Conservation (phyloP, 805 yeast genomes). For the Barnettozyma wickerhamii region DNA sequence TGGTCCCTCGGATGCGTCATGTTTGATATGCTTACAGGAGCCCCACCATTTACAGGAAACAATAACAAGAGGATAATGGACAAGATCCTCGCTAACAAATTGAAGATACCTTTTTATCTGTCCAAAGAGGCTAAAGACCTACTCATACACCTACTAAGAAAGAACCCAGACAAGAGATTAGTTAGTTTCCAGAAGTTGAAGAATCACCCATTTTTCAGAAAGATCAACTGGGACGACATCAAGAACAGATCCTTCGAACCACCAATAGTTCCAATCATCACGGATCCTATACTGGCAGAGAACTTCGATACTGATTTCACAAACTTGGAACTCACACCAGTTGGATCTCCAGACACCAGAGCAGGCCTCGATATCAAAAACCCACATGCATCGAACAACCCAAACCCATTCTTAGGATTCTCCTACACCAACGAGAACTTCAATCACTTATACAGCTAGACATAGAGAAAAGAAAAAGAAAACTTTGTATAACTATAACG, state of each 20-base stretch:
- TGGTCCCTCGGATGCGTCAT: conserved; percentile 87
- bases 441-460: conserved; percentile 19
- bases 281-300: conserved; percentile 79
- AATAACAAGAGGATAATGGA: conserved; percentile 72
- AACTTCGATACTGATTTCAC: conserved; percentile 82
- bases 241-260: conserved; percentile 47
- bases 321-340: conserved; percentile 45
- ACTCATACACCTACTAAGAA: conserved; percentile 57
- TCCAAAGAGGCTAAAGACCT: conserved; percentile 79
- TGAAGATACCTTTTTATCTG: conserved; percentile 68
- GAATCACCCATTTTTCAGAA: conserved; percentile 71
- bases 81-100: conserved; percentile 65
- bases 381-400: background rate
- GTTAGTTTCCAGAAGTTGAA: conserved; percentile 54
- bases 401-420: conserved; percentile 38
- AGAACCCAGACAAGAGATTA: conserved; percentile 63
- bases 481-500: no score
- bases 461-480: no score
- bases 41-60: conserved; percentile 86
- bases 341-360: conserved; percentile 17
- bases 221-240: conserved; percentile 63
- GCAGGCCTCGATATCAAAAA: conserved; percentile 13
- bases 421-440: conserved; percentile 34
- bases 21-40: conserved; percentile 76
- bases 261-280: conserved; percentile 78